Percentiles rank a stretch among this genome's conserved stretches.
These are phyloP conservation scores for Aspergillus heteromorphus DNA, from an alignment of 495 filamentous ascomycete species.

Conservation along the genomic window DNA sequence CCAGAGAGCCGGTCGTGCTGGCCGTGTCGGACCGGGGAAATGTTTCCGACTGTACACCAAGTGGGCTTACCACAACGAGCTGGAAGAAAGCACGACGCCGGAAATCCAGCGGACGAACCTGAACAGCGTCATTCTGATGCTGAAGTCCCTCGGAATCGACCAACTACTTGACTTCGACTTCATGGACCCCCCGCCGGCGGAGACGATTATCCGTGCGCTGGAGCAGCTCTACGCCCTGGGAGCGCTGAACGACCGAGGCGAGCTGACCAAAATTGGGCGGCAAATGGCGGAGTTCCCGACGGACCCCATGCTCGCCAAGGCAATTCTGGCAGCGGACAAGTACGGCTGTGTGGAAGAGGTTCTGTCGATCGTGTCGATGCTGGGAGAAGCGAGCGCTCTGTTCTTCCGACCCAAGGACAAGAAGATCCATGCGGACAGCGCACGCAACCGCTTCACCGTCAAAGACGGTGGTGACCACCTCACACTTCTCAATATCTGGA, in stretches of 20 bases:
- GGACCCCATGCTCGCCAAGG: constrained; percentile 87
- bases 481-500: constrained; percentile 92
- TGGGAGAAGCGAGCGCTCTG: constrained; percentile 79
- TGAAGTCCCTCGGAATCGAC: constrained; percentile 91
- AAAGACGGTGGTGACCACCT: constrained; percentile 91
- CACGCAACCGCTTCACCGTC: constrained; percentile 84
- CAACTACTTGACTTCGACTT: constrained; percentile 94
- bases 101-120: constrained; percentile 93
- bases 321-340: constrained; percentile 82
- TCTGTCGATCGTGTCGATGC: constrained; percentile 90
- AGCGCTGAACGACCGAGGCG: constrained; percentile 82
- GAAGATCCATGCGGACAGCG: constrained; percentile 91
- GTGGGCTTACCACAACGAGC: constrained; percentile 89
- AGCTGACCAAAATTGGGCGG: constrained; percentile 84
- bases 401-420: constrained; percentile 98
- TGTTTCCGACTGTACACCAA: constrained; percentile 95
- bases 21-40: constrained; percentile 88
- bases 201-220: constrained; percentile 83
- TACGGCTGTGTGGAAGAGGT: constrained; percentile 93
- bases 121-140: constrained; percentile 72
- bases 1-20: constrained; percentile 86
- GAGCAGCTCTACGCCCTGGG: constrained; percentile 91
- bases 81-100: constrained; percentile 87
- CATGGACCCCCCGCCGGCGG: constrained; percentile 88
- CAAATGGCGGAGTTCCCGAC: constrained; percentile 98